Conservation (phyloP, 2,329 filamentous ascomycete species). For the Gaeumannomyces sp. region DNA sequence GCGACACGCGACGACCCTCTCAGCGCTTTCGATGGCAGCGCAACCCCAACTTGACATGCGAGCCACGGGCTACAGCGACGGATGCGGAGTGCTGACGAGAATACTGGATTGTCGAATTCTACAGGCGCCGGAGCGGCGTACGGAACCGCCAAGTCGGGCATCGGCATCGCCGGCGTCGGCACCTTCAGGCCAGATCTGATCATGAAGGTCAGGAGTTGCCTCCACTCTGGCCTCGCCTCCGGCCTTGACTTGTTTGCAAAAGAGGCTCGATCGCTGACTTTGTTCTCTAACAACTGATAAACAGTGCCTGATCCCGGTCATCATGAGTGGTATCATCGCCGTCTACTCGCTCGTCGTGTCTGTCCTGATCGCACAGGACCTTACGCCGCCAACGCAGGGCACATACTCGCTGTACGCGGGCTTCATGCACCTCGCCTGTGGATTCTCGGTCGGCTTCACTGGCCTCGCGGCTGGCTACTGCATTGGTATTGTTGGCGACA, state of each 20-base stretch:
- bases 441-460: conserved; percentile 84
- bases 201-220: conserved; percentile 65
- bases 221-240: background rate
- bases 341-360: conserved; percentile 97
- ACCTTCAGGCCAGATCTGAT: conserved; percentile 81
- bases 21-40: conserved; percentile 16
- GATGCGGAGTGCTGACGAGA: background rate
- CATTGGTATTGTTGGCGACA: conserved; percentile 92
- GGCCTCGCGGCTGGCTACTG: conserved; percentile 93
- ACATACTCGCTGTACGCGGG: conserved; percentile 84
- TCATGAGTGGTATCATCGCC: conserved; percentile 99
- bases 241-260: background rate
- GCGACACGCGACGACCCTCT: conserved; percentile 14
- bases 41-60: background rate
- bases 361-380: conserved; percentile 88
- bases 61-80: background rate
- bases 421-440: conserved; percentile 89
- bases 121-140: conserved; percentile 69
- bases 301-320: conserved; percentile 76
- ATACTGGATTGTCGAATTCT: conserved; percentile 9
- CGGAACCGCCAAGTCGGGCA: conserved; percentile 82
- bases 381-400: conserved; percentile 59
- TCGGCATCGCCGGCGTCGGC: conserved; percentile 79
- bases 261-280: background rate
- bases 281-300: background rate